Evolutionary conservation across 176 grass and related monocot genomes (phyloP), one percentile per base, ranked within the genome.

Genomic region (Zizania latifolia): DNA sequence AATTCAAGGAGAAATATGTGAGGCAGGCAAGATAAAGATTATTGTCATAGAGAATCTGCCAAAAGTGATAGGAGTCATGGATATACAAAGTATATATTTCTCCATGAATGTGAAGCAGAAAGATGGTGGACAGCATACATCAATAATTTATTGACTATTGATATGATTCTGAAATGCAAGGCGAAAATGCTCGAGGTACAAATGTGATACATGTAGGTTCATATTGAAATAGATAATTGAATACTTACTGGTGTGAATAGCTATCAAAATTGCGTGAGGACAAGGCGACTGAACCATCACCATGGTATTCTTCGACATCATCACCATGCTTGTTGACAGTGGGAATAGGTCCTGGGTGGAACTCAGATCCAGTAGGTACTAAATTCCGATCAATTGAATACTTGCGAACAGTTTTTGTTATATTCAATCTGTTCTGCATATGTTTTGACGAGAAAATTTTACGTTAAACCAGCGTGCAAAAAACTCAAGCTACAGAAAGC

Each of bases 401-500:
- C 76, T 95, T 99, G 17, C 87, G 89, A 75, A 99, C 70, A 43
- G 96, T 99, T 90, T 99, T 99, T 9, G 87, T 99, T 86, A 95
- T 94, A 82, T 99, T 99, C 70, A 99, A 72, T 74, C 96, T 94
- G 82, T 94, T 99, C 96, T 99, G 96, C 86, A 90, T 65, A 74
- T 85, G 58, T 48, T 82, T 78, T 58, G 58, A 77, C 65, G 26
- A 77, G 35, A 75, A 53, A 83, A 63, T 17, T 61, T 61, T 67
- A 86, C 31, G 58, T 75, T 66, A 66, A 83, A 72, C 35, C 15
- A 64, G 58, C 19, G 51, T 60, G 15, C 30, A 19, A 31, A 60
- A 27, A 53, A 81, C 32, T 19, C 6, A 22, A 23, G 19, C 71
- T 38, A 17, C 63, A 67, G 17, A 86, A 75, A 75, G 34, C 27